Base-by-base conservation (phyloP, 1,284 basidiomycete species). In the Tremellales sp. region DNA sequence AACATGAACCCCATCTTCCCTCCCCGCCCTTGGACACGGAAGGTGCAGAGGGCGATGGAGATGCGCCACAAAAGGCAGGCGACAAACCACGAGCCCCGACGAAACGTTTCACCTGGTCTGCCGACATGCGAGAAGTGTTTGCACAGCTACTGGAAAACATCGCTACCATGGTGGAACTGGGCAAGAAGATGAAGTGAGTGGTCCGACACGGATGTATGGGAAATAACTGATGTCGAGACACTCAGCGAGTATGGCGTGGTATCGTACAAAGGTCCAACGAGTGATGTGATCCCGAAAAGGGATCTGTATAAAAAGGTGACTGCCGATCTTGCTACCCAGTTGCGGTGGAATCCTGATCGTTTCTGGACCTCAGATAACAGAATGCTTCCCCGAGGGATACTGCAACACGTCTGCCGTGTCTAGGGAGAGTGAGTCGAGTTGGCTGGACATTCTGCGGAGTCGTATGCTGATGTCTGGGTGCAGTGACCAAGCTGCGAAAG, bases 361-460 rank as follows among this genome's bases (percentile, higher is more conserved):
- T 13, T 21, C 39, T 13, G 29, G 24, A 45, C 36, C 3, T 10
- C 44, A 64, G 66, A 58, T 71, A 22, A 47, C 56, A 21, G 60
- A 60, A 18, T 47, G 57, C 19, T 72, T 69, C 63, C 70, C 70
- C 3, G 62, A 63, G 21, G 67, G 66, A 18, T 70, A 54, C 45
- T 63, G 60, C 58, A 58, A 47, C 13, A 57, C 39, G n/a, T 48
- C 34, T 4, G 38, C 48, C 8, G 49, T 68, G 7, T 66, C 63
- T 9, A 40, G 63, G 29, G 59, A 66, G 46, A 58, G 66, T 68
- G 49, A 60, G 66, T 63, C n/a, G 12, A 16, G 13, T 28, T n/a
- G n/a, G n/a, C n/a, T n/a, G n/a, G n/a, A n/a, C n/a, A n/a, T n/a
- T n/a, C n/a, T n/a, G n/a, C n/a, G n/a, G n/a, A n/a, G n/a, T n/a